Evolutionary conservation across 768 basidiomycete species (phyloP), one percentile per base, ranked within the genome.

Genomic region (Lentinula raphanica): DNA sequence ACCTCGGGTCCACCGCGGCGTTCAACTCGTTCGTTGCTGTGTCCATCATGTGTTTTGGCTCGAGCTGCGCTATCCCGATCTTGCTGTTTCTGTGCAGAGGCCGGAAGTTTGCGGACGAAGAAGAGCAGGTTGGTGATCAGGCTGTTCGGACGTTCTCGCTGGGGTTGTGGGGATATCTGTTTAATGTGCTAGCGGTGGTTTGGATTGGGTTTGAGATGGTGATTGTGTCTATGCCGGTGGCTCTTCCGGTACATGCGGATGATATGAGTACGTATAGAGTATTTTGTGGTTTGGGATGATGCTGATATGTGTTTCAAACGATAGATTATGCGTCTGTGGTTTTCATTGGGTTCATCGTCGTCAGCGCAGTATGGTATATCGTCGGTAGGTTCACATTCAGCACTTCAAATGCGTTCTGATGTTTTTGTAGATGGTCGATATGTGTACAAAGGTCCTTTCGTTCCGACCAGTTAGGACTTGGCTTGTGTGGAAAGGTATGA

Each of bases 1-100:
- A 80, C 63, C 80, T 88, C 21, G 86, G 79, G 12, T 83, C 81
- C 0, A 79, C 74, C 46, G 79, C 82, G 0, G 86, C 84, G 1
- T 87, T 87, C 68, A 86, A 85, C 59, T 86, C 84, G 3, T 87
- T 88, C 61, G 79, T 83, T 3, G 83, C 85, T 12, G 84, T 87
- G 3, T 82, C 82, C 0, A 83, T 85, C 21, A 86, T 87, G 58
- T 86, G 84, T 64, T 72, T 87, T 11, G 82, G 82, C 12, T 38
- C 82, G n/a, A 83, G 82, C 49, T 85, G 86, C 60, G 79, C 80
- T 1, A 78, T 87, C 73, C 85, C 85, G 2, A 75, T 88, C 7
- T 77, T 79, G 1, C 79, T 85, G 45, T 79, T 76, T 9, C 68
- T 87, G 5, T 64, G 69, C 1, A 64, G 79, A 32, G 74, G 77